Evolutionary conservation across 257 asterid species (phyloP), one percentile per base, ranked within the genome.

Genomic region (Marsdenia floribunda): DNA sequence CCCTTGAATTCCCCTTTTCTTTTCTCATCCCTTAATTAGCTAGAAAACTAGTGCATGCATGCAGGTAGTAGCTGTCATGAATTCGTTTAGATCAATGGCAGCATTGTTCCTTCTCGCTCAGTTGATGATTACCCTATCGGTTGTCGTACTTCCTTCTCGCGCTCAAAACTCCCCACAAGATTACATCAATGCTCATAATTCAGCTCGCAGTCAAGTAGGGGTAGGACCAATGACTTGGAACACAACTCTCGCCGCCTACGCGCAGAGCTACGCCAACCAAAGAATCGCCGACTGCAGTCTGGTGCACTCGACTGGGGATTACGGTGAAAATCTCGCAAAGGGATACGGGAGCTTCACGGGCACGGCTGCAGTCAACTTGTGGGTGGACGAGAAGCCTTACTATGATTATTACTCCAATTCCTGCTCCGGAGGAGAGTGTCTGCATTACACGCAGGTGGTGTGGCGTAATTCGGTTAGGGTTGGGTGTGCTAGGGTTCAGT

Each of bases 381-480:
- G 92, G 90, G 68, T 77, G 0, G 76, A 24, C 0, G 92, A 89
- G 83, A 83, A 79, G 84, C 49, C 40, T 1, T 9, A 54, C 24
- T 86, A 83, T 13, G 75, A 84, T 3, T 72, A 40, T 0, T 3
- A 2, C 1, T 40, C 81, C 0, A 85, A 82, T 21, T 0, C 73
- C 19, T 84, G 89, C 19, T 82, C 46, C 0, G 85, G 82, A 3
- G 88, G 85, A 3, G 80, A 70, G 60, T 84, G 95, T 53, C 5
- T 24, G 74, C 92, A 88, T 16, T 90, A 86, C 55, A 86, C 88
- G 3, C 96, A 89, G 61, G 88, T 87, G 0, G 92, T 89, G 4
- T 87, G 91, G 93, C 70, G 77, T 1, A 55, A 73, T 0, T 71
- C 96, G 4, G 68, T 57, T 3, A 78, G 63, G 0, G 7, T 90